Percentiles rank a stretch among this genome's conserved stretches.
These are phyloP conservation scores for Reutealis trisperma DNA, from an alignment of 345 rosid genomes.

Conservation along the genomic window DNA sequence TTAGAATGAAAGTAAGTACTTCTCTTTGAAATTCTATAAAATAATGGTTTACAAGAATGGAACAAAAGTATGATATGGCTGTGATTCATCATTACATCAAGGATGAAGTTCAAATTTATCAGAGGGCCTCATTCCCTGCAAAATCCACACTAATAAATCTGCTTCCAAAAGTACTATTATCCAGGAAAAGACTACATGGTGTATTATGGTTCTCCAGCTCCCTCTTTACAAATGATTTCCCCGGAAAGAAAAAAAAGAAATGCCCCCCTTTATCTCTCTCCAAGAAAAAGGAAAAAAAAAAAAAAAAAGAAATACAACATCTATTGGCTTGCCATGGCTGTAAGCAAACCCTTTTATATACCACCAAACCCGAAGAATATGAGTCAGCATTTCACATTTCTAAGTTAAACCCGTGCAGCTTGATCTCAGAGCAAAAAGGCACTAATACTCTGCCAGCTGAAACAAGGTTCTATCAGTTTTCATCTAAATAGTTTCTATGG, in stretches of 20 bases:
- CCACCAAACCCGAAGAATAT: conserved; percentile 25
- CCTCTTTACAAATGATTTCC: conserved; percentile 36
- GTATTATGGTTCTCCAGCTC: conserved; percentile 21
- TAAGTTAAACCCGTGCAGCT: conserved; percentile 18
- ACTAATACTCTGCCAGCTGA: conserved; percentile 20
- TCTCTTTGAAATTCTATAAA: conserved; percentile 2
- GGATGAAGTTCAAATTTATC: background rate
- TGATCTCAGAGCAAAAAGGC: conserved; percentile 19
- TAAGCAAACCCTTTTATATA: conserved; percentile 20
- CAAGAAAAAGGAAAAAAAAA: background rate
- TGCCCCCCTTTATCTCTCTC: conserved; percentile 3
- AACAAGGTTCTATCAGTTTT: conserved; percentile 6
- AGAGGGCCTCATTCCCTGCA: conserved; percentile 20
- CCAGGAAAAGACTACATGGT: conserved; percentile 18
- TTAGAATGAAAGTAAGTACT: background rate
- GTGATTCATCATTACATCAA: conserved; percentile 17
- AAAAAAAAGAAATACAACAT: background rate
- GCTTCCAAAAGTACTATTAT: background rate
- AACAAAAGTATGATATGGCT: background rate
- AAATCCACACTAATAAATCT: conserved; percentile 28
- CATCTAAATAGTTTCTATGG: conserved; percentile 12
- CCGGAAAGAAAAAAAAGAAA: background rate
- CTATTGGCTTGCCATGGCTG: conserved; percentile 15
- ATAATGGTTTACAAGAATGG: conserved; percentile 16
- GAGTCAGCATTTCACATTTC: conserved; percentile 28